Base-by-base conservation (phyloP, 2,329 filamentous ascomycete genomes). In the Hypoxylon sp. region DNA sequence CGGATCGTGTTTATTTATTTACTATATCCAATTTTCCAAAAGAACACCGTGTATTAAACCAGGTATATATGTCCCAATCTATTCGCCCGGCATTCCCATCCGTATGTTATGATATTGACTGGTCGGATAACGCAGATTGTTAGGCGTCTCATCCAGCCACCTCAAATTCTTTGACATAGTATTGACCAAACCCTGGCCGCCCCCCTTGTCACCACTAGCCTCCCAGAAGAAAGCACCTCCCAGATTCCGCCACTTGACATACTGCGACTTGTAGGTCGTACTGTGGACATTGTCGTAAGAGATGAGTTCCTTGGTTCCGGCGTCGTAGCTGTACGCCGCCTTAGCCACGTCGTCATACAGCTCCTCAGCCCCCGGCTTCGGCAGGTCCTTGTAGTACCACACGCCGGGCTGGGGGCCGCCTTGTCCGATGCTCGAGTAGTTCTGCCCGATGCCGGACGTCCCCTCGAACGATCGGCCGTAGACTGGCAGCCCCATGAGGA, bases 151-250 rank as follows among this genome's bases (percentile, higher is more conserved):
- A 22, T 89, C 87, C 10, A 89, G 74, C 2, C 74, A 74, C 5
- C 81, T 81, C 64, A 89, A 75, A 3, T 70, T 73, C 39, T 76
- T 76, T 2, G 82, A 81, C 64, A 86, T 73, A 6, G 82, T 82
- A 17, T 78, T 75, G 19, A 91, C 86, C 65, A 95, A 78, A 70
- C 90, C 93, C 19, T 70, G 65, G 1, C 71, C 72, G 30, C 80
- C 84, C 0, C 65, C 69, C 67, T 76, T 79, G 71, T 96, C 92
- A 11, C 87, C 89, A 68, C 87, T 90, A 8, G 87, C 89, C 77
- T 96, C 92, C 92, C 92, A 97, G 85, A 91, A 96, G 82, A 95
- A 91, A 0, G 86, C 89, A 11, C 92, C 92, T 1, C 90, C 92
- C 1, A 96, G 83, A 0, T 84, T 80, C 55, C 82, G 81, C 20